Percentiles rank a stretch among this genome's conserved stretches.
Conservation (phyloP, 768 basidiomycete species). For the Russula compacta region DNA sequence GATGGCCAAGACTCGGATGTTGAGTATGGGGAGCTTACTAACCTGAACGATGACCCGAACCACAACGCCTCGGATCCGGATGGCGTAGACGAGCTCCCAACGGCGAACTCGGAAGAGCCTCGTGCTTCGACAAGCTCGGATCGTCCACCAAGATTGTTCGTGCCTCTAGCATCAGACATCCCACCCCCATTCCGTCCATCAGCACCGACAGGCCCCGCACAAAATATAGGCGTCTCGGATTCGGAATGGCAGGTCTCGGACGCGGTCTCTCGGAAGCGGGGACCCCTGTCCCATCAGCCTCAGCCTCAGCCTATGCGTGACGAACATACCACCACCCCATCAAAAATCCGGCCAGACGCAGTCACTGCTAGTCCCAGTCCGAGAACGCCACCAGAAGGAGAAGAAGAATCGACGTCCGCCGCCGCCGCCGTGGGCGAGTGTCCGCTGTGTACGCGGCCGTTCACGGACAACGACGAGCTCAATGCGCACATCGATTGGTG, state of each 20-base stretch:
- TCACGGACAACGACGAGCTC: slow-evolving; percentile 68
- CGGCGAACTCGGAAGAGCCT: not conserved
- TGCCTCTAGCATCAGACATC: not conserved
- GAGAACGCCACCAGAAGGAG: not conserved
- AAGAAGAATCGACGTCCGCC: not conserved
- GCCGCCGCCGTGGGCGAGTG: slow-evolving; percentile 36
- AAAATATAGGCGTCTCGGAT: not conserved
- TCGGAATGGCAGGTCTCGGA: not conserved
- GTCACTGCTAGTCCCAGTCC: not conserved
- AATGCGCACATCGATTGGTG: slow-evolving; percentile 91
- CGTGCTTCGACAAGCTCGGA: not conserved
- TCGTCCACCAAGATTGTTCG: slow-evolving; percentile 1
- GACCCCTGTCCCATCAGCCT: too few relatives aligned
- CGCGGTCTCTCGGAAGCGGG: not conserved
- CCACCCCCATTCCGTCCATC: not conserved
- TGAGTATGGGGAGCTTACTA: slow-evolving; percentile 42
- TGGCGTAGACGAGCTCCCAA: not conserved
- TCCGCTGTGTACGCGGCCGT: slow-evolving; percentile 58
- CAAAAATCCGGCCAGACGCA: not conserved
- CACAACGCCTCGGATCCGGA: not conserved
- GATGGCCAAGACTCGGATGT: slow-evolving; percentile 32
- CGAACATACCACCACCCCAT: not conserved
- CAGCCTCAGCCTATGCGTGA: not conserved
- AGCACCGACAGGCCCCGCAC: not conserved
- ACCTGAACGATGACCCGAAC: slow-evolving; percentile 22